Evolutionary conservation across 495 filamentous ascomycete species (phyloP), one percentile per base, ranked within the genome.

Genomic region (Trichocladium uniseriatum): DNA sequence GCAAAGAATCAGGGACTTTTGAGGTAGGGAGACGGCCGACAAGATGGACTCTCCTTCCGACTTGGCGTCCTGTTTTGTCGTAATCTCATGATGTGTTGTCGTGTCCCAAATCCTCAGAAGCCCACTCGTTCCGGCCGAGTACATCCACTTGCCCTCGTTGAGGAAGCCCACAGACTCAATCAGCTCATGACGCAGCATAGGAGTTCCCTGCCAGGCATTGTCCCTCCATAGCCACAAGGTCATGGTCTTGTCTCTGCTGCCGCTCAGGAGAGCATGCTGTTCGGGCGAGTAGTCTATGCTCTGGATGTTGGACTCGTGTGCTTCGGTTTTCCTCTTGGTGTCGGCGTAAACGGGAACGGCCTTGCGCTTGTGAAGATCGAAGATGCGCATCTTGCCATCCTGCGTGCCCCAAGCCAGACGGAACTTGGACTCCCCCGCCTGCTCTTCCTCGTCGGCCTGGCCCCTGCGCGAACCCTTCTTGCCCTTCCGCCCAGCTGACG

Each of bases 191-290:
- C 89, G 81, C 6, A 91, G 84, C 43, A 95, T 83, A 1, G 94
- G 84, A 32, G 80, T 85, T 38, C 82, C 80, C 59, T 89, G 90
- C 89, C 90, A 97, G 13, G 77, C 86, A 43, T 69, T 77, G 15
- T 84, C 76, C 71, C 94, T 87, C 89, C 89, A 95, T 44, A 94
- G 67, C 91, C 92, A 96, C 51, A 94, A 65, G 43, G 91, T 92
- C 32, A 89, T 79, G 0, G 94, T 96, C 67, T 94, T 92, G 70
- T 99, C 92, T 68, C 92, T 76, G 60, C 87, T 82, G n/a, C 82
- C 89, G n/a, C 86, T 91, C 6, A 96, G 70, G 35, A 99, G 67
- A 11, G 79, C 74, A 63, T 87, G 83, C 52, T 87, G 80, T 45
- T 80, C 64, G 1, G 74, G 62, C 5, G 85, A 91, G 65, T 83